A percentile compares a stretch with the other conserved stretches of the same genome.
Conservation (phyloP, 2,329 filamentous ascomycete species). For the Colletotrichum trifolii region DNA sequence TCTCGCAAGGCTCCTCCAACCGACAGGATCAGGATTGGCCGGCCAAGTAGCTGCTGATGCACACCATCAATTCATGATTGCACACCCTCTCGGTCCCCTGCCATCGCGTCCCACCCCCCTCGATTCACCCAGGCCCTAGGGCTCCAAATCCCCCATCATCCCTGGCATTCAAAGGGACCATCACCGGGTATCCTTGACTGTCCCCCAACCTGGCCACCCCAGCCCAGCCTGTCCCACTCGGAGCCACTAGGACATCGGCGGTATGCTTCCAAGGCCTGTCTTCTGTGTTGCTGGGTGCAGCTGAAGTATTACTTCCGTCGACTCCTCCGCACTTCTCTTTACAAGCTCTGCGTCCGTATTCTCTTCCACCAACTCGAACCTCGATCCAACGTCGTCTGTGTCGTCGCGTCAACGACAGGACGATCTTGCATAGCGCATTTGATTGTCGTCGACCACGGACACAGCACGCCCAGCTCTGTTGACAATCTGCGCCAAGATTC, state of each 20-base stretch:
- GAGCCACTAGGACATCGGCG: constrained; percentile 22
- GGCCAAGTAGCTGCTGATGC: constrained; percentile 33
- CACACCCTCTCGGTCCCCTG: constrained; percentile 23
- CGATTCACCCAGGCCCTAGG: constrained; percentile 21
- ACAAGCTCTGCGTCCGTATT: constrained; percentile 14
- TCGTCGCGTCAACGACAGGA: constrained; percentile 3
- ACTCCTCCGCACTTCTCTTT: constrained; percentile 23
- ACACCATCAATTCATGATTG: constrained; percentile 26
- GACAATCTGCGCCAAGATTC: constrained; percentile 13
- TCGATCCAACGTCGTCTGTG: constrained; percentile 2
- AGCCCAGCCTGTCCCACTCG: constrained; percentile 26
- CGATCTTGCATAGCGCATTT: constrained; percentile 3
- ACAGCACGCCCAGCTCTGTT: constrained; percentile 7
- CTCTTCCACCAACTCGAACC: constrained; percentile 17
- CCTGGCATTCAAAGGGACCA: constrained; percentile 28
- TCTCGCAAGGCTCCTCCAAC: constrained; percentile 14
- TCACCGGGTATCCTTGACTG: constrained; percentile 29
- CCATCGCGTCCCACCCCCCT: constrained; percentile 21
- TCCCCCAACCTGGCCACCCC: constrained; percentile 33
- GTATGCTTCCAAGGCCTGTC: constrained; percentile 31
- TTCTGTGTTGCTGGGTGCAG: constrained; percentile 32
- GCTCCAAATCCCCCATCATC: constrained; percentile 28
- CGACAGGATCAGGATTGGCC: constrained; percentile 32
- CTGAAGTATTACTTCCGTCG: constrained; percentile 36
- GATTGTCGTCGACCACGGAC: constrained; percentile 13